Evolutionary conservation across 2,329 filamentous ascomycete genomes (phyloP), one percentile per base, ranked within the genome.

Genomic region (Lojkania enalia): DNA sequence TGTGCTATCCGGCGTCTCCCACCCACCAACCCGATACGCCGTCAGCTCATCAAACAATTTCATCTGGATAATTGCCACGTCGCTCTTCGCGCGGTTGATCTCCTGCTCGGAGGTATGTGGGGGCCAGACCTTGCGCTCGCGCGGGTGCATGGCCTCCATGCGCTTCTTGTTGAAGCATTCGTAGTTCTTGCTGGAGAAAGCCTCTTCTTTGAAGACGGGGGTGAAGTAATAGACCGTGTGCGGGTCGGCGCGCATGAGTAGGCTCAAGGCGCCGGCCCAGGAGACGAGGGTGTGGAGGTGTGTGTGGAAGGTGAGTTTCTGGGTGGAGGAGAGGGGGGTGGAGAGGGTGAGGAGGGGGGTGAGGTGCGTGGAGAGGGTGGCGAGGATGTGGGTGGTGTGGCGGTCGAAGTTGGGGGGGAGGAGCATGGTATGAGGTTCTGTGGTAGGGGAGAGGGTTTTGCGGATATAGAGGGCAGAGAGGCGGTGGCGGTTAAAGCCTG

Each of bases 141-240:
- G 39, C 12, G 49, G 35, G 40, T 51, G 35, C 25, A n/a, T 46
- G 16, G 2, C 20, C 5, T 23, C 38, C 58, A 66, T 60, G 0
- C 41, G 2, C 0, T 5, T 0, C 0, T 35, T 2, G 49, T 67
- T 66, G 48, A 59, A 49, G n/a, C 49, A 57, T 3, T 61, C 46
- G 57, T 61, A 60, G 18, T 45, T 14, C 0, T 33, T 6, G 3
- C 13, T 5, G 3, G 16, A 32, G 42, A 53, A 67, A 13, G 7
- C 35, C 13, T 60, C 53, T 51, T 67, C 62, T 42, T 66, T 66
- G 52, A 57, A 54, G 0, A 53, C 25, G 12, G 60, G 61, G 1
- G 38, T 31, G 42, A 62, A 49, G 54, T 58, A 44, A 53, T 69
- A 69, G 2, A 53, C 54, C 2, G 63, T 67, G 44, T 59, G 50